Percentiles rank a stretch among this genome's conserved stretches.
phyloP scores from a whole-genome alignment of 768 basidiomycete species.

The Candolleomyces eurysporus region DNA sequence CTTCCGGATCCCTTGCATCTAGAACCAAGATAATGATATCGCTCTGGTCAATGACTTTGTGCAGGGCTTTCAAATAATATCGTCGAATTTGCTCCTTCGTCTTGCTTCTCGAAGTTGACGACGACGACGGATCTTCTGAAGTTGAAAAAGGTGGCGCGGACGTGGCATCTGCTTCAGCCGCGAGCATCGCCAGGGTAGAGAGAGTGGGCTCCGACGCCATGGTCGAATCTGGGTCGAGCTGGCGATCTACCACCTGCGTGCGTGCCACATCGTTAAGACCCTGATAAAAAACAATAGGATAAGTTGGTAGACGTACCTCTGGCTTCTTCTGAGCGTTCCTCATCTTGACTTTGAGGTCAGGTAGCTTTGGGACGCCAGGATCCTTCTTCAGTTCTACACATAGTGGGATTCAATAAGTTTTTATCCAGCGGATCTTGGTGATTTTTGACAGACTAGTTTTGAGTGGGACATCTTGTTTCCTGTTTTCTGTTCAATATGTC shows the following conservation, averaged over 20 bases:
- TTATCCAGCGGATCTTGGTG: background rate
- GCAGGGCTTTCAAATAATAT: conserved; percentile 75
- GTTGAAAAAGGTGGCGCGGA: background rate
- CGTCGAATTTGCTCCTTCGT: conserved; percentile 70
- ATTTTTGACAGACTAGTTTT: conserved; percentile 35
- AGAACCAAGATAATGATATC: conserved; percentile 89
- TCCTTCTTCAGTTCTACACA: conserved; percentile 79
- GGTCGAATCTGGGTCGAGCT: conserved; percentile 51
- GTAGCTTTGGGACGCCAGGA: conserved; percentile 82
- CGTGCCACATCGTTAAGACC: conserved; percentile 11
- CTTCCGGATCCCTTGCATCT: conserved; percentile 94
- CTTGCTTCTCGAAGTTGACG: conserved; percentile 29
- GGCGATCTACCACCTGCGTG: conserved; percentile 18
- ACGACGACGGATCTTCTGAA: conserved; percentile 31
- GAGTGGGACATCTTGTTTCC: conserved; percentile 39
- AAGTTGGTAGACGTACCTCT: conserved; percentile 22
- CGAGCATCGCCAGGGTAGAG: conserved; percentile 55
- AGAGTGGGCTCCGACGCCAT: conserved; percentile 78
- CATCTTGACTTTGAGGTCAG: conserved; percentile 59
- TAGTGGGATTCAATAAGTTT: background rate
- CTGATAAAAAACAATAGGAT: background rate
- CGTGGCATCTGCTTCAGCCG: conserved; percentile 31
- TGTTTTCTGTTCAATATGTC: conserved; percentile 24
- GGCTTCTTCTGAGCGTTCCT: conserved; percentile 47
- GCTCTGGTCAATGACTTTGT: conserved; percentile 91